These are phyloP conservation scores for Amborella trichopoda DNA, from an alignment of 164 flowering plant genomes.

Conservation along the genomic window DNA sequence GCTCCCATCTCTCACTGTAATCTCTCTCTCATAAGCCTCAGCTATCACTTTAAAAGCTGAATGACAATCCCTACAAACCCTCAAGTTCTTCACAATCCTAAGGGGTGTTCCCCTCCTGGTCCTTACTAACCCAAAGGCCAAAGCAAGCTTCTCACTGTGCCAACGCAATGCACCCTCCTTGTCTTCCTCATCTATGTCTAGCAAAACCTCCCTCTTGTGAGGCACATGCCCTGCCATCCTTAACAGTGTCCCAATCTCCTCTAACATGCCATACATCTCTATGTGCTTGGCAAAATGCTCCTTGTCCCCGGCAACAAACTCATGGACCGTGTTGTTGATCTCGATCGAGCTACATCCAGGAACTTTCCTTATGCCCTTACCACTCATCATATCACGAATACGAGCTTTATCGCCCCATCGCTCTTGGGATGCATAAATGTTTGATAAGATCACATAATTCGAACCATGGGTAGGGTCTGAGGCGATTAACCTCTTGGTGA, in stretches of 20 bases:
- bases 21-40: constrained; percentile 28
- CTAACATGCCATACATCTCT: constrained; percentile 23
- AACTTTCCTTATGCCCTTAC: constrained; percentile 7
- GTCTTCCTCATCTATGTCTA: constrained; percentile 42
- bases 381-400: constrained; percentile 7
- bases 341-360: constrained; percentile 12
- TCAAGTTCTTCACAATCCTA: constrained; percentile 44
- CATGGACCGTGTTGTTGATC: constrained; percentile 28
- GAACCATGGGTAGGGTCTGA: constrained; percentile 9
- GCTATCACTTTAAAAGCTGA: constrained; percentile 40
- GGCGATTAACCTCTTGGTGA: constrained; percentile 8
- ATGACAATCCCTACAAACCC: constrained; percentile 56
- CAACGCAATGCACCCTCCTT: constrained; percentile 34
- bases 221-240: constrained; percentile 33
- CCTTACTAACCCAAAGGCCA: constrained; percentile 43
- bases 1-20: constrained; percentile 36
- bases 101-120: constrained; percentile 22
- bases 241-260: constrained; percentile 26
- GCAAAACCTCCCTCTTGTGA: constrained; percentile 30
- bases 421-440: constrained; percentile 8
- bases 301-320: constrained; percentile 34
- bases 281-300: too few species aligned
- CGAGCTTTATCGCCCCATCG: constrained; percentile 8
- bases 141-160: constrained; percentile 53
- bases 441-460: constrained; percentile 9